Conservation (phyloP, 768 basidiomycete species). For the Agrocybe praecox region DNA sequence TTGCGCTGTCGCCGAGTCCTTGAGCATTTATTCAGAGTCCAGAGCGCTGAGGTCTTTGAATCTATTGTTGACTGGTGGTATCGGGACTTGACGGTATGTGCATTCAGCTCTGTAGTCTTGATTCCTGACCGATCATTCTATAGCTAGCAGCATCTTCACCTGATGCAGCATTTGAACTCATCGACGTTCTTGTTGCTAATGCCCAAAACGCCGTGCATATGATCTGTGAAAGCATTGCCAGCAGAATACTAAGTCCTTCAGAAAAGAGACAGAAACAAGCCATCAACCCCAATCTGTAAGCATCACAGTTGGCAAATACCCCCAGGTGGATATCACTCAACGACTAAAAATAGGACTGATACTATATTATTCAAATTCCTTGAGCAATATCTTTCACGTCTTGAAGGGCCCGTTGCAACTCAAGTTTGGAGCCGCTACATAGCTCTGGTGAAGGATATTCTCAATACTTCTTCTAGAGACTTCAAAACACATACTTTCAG, state of each 20-base stretch:
- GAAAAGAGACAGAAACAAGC: slow-evolving; percentile 65
- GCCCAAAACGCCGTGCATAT: slow-evolving; percentile 88
- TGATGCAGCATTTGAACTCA: slow-evolving; percentile 73
- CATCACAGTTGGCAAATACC: slow-evolving; percentile 4
- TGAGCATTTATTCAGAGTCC: slow-evolving; percentile 83
- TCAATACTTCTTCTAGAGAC: slow-evolving; percentile 61
- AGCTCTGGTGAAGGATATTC: slow-evolving; percentile 77
- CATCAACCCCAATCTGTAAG: slow-evolving; percentile 70
- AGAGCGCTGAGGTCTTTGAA: slow-evolving; percentile 82
- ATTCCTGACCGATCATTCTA: slow-evolving; percentile 8
- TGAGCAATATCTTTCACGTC: slow-evolving; percentile 77
- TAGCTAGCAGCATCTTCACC: slow-evolving; percentile 41
- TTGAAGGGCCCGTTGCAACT: slow-evolving; percentile 90
- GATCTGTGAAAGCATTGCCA: slow-evolving; percentile 80
- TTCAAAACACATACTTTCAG: slow-evolving; percentile 75
- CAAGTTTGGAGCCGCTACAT: slow-evolving; percentile 90
- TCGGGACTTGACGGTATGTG: slow-evolving; percentile 50
- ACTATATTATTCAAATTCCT: slow-evolving; percentile 80
- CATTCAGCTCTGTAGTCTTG: not conserved
- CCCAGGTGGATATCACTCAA: slow-evolving; percentile 1
- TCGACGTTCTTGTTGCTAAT: slow-evolving; percentile 82
- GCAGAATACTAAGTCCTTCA: slow-evolving; percentile 53
- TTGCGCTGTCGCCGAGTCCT: slow-evolving; percentile 75
- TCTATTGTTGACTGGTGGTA: slow-evolving; percentile 85
- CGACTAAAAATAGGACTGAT: slow-evolving; percentile 57